phyloP scores from a whole-genome alignment of 495 filamentous ascomycete genomes.

The Friedmanniomyces endolithicus region DNA sequence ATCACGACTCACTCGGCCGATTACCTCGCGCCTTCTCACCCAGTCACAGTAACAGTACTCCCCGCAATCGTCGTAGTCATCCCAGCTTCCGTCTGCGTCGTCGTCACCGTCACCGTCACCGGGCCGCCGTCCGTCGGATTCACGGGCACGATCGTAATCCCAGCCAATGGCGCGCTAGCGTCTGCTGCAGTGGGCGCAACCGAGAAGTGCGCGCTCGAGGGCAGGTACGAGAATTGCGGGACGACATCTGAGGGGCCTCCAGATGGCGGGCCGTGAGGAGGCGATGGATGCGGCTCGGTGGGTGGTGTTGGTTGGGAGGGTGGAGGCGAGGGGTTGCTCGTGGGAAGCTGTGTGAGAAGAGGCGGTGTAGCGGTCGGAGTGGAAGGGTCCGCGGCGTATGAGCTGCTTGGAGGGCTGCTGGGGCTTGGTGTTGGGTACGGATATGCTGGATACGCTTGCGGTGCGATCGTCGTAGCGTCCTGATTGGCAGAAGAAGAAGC shows the following conservation, averaged over 20 bases:
- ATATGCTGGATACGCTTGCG: background rate
- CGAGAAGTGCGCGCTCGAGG: background rate
- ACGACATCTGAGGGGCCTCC: background rate
- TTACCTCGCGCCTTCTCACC: no score
- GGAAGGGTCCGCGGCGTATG: background rate
- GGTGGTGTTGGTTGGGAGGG: background rate
- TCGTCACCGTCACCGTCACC: slow-evolving; percentile 13
- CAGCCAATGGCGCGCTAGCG: background rate
- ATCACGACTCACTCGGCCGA: no score
- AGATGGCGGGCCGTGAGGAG: background rate
- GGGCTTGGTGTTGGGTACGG: background rate
- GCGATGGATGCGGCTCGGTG: background rate
- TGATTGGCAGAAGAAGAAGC: background rate
- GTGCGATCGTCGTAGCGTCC: background rate
- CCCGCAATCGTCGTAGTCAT: slow-evolving; percentile 16
- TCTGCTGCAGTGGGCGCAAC: background rate
- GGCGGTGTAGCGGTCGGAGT: background rate
- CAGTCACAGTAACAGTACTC: slow-evolving; percentile 7
- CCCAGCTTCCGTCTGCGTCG: slow-evolving; percentile 14
- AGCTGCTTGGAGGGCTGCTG: background rate
- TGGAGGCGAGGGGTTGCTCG: background rate
- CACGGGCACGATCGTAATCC: slow-evolving; percentile 21
- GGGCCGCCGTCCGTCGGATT: background rate
- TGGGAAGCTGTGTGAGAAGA: background rate
- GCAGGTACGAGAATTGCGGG: background rate